phyloP scores from a whole-genome alignment of 805 yeast species.

The Pichia heedii region DNA sequence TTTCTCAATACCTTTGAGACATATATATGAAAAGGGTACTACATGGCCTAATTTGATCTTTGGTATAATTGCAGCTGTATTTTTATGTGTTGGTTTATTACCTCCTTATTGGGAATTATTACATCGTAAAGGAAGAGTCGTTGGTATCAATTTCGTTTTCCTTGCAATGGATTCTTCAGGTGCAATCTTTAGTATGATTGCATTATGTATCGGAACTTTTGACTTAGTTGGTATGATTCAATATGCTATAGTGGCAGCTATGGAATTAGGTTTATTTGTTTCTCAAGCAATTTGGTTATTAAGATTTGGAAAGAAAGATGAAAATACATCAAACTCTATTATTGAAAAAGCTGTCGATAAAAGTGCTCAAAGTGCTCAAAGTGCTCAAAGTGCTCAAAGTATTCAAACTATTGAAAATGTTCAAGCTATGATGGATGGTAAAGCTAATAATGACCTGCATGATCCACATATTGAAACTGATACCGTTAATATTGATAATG shows the following conservation, averaged over 20 bases:
- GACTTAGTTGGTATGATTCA: conserved; percentile 74
- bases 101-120: conserved; percentile 86
- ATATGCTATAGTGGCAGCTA: conserved; percentile 60
- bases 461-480: too few species aligned
- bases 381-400: too few species aligned
- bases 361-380: too few species aligned
- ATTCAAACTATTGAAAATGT: too few species aligned
- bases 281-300: conserved; percentile 69
- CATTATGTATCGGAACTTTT: conserved; percentile 47
- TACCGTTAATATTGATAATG: too few species aligned
- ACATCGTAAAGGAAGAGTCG: conserved; percentile 73
- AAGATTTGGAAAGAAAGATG: conserved; percentile 26
- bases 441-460: too few species aligned
- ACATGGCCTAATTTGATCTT: conserved; percentile 74
- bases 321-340: not conserved
- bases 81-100: conserved; percentile 66
- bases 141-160: conserved; percentile 82
- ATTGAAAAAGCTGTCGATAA: not conserved
- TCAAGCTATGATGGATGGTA: too few species aligned
- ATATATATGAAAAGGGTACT: conserved; percentile 33
- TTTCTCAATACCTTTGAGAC: conserved; percentile 60
- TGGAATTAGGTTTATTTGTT: conserved; percentile 70
- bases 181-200: conserved; percentile 63
- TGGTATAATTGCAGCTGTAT: conserved; percentile 71
- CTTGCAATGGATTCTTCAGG: conserved; percentile 70